phyloP scores from a whole-genome alignment of 164 flowering plant species.

The Pachysandra terminalis region DNA sequence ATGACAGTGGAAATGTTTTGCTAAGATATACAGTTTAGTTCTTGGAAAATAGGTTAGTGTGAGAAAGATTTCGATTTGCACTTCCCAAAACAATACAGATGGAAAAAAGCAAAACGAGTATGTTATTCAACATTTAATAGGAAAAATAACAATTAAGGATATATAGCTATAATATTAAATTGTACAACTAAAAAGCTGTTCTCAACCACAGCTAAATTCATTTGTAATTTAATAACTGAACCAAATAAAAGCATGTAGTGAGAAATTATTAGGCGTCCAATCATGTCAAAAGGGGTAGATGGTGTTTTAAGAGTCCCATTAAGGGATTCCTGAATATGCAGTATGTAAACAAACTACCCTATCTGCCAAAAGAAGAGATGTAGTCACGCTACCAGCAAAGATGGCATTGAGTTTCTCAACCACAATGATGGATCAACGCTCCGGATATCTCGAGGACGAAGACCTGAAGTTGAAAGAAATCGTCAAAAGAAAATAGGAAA shows the following conservation, averaged over 20 bases:
- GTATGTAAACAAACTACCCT: not conserved
- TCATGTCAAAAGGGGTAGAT: too few species aligned
- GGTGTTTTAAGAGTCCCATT: too few species aligned
- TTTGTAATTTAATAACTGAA: not conserved
- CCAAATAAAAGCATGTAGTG: not conserved
- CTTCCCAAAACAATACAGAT: too few species aligned
- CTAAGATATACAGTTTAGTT: not conserved
- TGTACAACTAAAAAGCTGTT: not conserved
- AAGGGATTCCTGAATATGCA: not conserved
- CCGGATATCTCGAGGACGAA: constrained; percentile 91
- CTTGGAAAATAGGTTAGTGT: not conserved
- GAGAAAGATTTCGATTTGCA: not conserved
- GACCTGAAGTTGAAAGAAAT: constrained; percentile 45
- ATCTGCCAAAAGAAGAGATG: not conserved
- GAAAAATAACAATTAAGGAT: too few species aligned
- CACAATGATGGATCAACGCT: constrained; percentile 96
- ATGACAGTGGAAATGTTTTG: not conserved
- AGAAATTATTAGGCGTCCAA: not conserved
- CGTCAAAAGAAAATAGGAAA: not conserved
- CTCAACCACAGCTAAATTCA: not conserved
- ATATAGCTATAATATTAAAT: too few species aligned
- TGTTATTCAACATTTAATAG: too few species aligned
- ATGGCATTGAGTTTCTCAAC: constrained; percentile 90
- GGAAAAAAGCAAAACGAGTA: too few species aligned
- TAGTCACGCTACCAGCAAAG: constrained; percentile 63